Evolutionary conservation across 176 grass and related monocot species (phyloP).

Genomic region (Oryza nivara): DNA sequence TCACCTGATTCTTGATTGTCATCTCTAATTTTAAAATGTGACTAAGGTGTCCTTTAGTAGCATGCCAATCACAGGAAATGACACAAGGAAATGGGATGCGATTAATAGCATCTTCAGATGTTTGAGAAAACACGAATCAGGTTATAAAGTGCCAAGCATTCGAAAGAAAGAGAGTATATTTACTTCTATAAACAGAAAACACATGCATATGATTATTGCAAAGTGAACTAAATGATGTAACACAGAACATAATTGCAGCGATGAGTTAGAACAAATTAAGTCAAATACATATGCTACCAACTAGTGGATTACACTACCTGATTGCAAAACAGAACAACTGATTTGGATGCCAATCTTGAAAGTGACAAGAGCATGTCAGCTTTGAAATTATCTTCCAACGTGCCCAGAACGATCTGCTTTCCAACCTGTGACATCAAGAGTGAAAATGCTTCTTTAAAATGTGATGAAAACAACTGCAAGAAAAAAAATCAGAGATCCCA

Average conservation of each 20-base stretch:
- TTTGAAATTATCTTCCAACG: slow-evolving; percentile 65
- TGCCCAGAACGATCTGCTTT: slow-evolving; percentile 51
- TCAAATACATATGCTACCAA: neutral
- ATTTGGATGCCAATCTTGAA: slow-evolving; percentile 71
- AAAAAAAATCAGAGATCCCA: slow-evolving; percentile 4
- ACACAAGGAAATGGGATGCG: neutral
- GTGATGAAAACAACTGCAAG: neutral
- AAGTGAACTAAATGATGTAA: slow-evolving; percentile 9
- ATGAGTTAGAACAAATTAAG: slow-evolving; percentile 22
- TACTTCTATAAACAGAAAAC: neutral
- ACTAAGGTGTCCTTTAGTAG: neutral
- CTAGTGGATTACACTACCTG: slow-evolving; percentile 46
- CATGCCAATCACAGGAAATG: neutral
- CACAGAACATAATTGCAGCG: slow-evolving; percentile 37
- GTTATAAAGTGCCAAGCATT: neutral
- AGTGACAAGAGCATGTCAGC: slow-evolving; percentile 68
- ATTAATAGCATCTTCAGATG: neutral
- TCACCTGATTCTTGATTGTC: no score
- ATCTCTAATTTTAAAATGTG: neutral
- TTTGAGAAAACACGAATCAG: neutral
- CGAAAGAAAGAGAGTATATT: neutral
- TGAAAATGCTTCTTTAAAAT: neutral
- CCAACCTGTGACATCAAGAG: slow-evolving; percentile 58
- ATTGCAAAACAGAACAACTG: slow-evolving; percentile 51
- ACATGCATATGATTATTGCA: slow-evolving; percentile 2